Evolutionary conservation across 1,284 basidiomycete genomes (phyloP).

Genomic region (Irpex sp.): DNA sequence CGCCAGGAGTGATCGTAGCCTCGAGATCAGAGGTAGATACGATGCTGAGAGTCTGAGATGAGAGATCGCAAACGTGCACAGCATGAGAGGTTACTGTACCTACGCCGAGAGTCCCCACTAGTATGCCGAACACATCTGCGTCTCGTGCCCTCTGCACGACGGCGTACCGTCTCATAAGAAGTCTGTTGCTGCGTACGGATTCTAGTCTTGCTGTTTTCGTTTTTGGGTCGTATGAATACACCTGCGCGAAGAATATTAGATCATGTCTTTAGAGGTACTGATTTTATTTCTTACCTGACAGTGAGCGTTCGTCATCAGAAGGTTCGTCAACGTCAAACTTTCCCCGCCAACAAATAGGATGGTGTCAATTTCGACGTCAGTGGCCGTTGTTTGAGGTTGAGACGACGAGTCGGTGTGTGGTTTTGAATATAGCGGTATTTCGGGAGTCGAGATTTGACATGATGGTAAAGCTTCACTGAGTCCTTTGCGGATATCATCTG

Average conservation of each 20-base stretch:
- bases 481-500: conserved; percentile 36
- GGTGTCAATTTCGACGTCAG: conserved; percentile 18
- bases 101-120: conserved; percentile 93
- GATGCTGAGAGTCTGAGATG: conserved; percentile 47
- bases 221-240: conserved; percentile 76
- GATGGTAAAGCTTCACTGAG: conserved; percentile 21
- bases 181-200: conserved; percentile 67
- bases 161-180: conserved; percentile 92
- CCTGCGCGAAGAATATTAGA: conserved; percentile 33
- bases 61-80: neutral
- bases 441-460: conserved; percentile 9
- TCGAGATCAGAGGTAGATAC: conserved; percentile 79
- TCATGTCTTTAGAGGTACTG: neutral
- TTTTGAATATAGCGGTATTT: conserved; percentile 14
- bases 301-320: conserved; percentile 75
- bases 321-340: conserved; percentile 79
- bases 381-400: neutral
- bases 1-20: conserved; percentile 67
- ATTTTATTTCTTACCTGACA: conserved; percentile 31
- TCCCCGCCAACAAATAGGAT: conserved; percentile 87
- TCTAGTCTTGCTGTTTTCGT: conserved; percentile 48
- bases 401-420: conserved; percentile 3
- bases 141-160: conserved; percentile 87
- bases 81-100: conserved; percentile 52
- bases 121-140: conserved; percentile 92